Base-by-base conservation (phyloP, 2,329 filamentous ascomycete genomes). In the Colletotrichum eleusines region DNA sequence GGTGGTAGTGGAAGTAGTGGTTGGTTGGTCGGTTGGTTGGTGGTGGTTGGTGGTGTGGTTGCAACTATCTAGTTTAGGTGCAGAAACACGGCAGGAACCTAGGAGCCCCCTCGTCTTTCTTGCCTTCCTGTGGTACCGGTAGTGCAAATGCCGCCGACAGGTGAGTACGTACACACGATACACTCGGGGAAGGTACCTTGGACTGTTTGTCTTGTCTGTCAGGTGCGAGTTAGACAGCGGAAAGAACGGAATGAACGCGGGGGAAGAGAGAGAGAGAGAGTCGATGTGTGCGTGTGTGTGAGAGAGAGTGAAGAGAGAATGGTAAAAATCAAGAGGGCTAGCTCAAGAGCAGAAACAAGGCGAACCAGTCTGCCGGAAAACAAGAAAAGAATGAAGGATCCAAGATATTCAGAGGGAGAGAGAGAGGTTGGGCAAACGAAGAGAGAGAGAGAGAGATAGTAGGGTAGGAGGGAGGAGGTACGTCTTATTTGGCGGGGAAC, bases 301-400 rank as follows among this genome's bases (percentile, higher is more conserved):
- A n/a, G n/a, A n/a, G n/a, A n/a, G n/a, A n/a, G n/a, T n/a, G n/a
- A n/a, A n/a, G n/a, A n/a, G n/a, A n/a, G n/a, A n/a, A n/a, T n/a
- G n/a, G n/a, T n/a, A n/a, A n/a, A n/a, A 38, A 35, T 57, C 18
- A 61, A 67, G 55, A 26, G 26, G 38, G 61, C 59, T 69, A 59
- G 58, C 65, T 69, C 65, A 51, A n/a, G 69, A 60, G 65, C 59
- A 64, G 60, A 50, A 51, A 46, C 64, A 63, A 61, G 65, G 66
- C 33, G 60, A 65, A 28, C 59, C 55, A 51, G 66, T 61, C 66
- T 65, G 42, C 69, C 61, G 44, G 18, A 2, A 35, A 16, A 38
- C 20, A 35, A 53, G 26, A 33, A 63, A 54, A 69, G 63, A 65
- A 69, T 53, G 46, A 53, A 69, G 51, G 46, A 40, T 50, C 14